Base-by-base conservation (phyloP, 2,329 filamentous ascomycete genomes). In the Nannizzia gypsea region DNA sequence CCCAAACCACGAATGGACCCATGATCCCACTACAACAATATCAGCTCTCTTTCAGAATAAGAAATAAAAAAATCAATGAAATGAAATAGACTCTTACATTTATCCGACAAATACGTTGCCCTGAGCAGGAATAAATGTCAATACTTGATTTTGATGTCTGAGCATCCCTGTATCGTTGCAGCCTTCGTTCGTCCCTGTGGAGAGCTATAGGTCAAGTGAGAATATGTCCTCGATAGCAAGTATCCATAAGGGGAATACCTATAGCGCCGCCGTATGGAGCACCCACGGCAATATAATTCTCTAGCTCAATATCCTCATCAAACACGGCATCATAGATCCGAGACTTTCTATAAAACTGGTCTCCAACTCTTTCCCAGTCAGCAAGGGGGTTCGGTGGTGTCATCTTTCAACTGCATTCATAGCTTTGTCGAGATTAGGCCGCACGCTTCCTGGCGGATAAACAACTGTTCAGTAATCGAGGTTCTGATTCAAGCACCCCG, bases 241-340 rank as follows among this genome's bases (percentile, higher is more conserved):
- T 46, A 22, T 31, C 2, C 2, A 36, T 11, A 11, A 5, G 2
- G 17, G 9, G n/a, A 11, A 22, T 46, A 96, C 91, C 91, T 78
- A 97, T 80, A 71, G 93, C 91, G 69, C 93, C 93, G 68, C 88
- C 90, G 74, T 93, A 96, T 24, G 90, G 90, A 72, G 93, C 95
- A 70, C 91, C 93, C 61, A 87, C 86, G 69, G 96, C 86, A 68
- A 92, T 81, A 77, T 95, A 95, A 77, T 93, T 95, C 78, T 96
- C 91, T 66, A 99, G 83, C 76, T 99, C 91, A 63, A 96, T 80
- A 71, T 96, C 90, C 70, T 88, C 83, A 74, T 96, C 90, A 73
- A 97, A 99, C 65, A 97, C 83, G 65, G 86, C 88, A 63, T 90
- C 91, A 79, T 97, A 99, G 63, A 96, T 83, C 74, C 92, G 88